A percentile compares a stretch with the other conserved stretches of the same genome.
Evolutionary conservation across 192 early-diverging fungal species (phyloP).

Genomic region (Coemansia sp.): DNA sequence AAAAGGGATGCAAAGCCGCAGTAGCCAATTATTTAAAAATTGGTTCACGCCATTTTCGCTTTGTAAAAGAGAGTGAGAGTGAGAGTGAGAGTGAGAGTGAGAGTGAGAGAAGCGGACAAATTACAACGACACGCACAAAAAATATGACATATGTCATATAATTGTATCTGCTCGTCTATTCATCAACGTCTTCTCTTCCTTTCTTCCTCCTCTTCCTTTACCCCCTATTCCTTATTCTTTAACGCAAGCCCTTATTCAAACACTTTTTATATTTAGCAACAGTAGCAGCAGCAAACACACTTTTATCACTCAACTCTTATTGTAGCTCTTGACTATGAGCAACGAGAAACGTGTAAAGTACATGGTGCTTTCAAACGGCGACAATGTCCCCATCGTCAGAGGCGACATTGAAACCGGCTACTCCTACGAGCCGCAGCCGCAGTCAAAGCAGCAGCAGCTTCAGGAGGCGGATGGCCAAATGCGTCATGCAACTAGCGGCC

Average conservation of each 20-base stretch:
- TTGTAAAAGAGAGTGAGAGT: too few relatives aligned
- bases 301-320: neutral
- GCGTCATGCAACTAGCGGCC: neutral
- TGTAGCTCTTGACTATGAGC: conserved; percentile 21
- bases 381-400: conserved; percentile 10
- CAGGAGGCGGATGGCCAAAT: neutral
- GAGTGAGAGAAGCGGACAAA: too few relatives aligned
- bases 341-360: conserved; percentile 37
- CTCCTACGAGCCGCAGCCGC: conserved; percentile 14
- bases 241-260: neutral
- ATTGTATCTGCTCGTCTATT: neutral
- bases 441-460: conserved; percentile 8
- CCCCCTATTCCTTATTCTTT: neutral
- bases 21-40: too few relatives aligned
- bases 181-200: neutral
- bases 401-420: conserved; percentile 36
- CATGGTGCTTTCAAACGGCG: conserved; percentile 25
- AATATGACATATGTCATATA: too few relatives aligned
- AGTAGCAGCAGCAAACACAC: neutral
- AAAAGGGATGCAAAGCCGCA: neutral
- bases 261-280: conserved; percentile 7
- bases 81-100: too few relatives aligned
- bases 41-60: neutral
- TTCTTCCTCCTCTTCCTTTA: neutral
- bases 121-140: neutral